Conservation (phyloP, 108 stramenopile genomes). For the Skeletonema tropicum region DNA sequence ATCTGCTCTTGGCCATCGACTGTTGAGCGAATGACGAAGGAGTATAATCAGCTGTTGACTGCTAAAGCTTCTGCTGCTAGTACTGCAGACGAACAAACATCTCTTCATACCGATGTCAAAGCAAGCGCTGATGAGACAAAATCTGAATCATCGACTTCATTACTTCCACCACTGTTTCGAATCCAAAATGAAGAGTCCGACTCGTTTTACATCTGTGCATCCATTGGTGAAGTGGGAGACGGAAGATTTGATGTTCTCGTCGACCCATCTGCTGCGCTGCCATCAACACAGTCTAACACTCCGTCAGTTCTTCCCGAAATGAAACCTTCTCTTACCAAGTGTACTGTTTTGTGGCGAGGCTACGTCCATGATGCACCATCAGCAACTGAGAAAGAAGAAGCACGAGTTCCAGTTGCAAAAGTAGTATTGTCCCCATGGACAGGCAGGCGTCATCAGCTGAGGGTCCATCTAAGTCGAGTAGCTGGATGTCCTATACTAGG, state of each 20-base stretch:
- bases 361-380: conserved; percentile 10
- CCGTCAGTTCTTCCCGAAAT: conserved; percentile 40
- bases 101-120: not conserved
- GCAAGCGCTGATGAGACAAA: not conserved
- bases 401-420: conserved; percentile 67
- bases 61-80: not conserved
- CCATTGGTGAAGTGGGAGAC: conserved; percentile 59
- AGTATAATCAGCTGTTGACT: conserved; percentile 42
- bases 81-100: conserved; percentile 5
- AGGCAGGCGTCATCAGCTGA: conserved; percentile 94
- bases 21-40: conserved; percentile 38
- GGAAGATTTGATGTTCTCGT: conserved; percentile 48
- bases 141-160: not conserved
- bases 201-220: conserved; percentile 63
- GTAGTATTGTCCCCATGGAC: conserved; percentile 77
- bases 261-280: conserved; percentile 29
- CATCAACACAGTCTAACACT: not conserved
- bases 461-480: conserved; percentile 81
- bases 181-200: conserved; percentile 24
- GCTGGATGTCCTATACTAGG: conserved; percentile 92
- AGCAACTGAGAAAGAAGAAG: not conserved
- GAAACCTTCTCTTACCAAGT: conserved; percentile 76
- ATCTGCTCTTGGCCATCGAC: conserved; percentile 26
- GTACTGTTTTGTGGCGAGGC: conserved; percentile 60
- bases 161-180: conserved; percentile 42